phyloP scores from a whole-genome alignment of 805 yeast genomes.

The Metschnikowia vanudenii region DNA sequence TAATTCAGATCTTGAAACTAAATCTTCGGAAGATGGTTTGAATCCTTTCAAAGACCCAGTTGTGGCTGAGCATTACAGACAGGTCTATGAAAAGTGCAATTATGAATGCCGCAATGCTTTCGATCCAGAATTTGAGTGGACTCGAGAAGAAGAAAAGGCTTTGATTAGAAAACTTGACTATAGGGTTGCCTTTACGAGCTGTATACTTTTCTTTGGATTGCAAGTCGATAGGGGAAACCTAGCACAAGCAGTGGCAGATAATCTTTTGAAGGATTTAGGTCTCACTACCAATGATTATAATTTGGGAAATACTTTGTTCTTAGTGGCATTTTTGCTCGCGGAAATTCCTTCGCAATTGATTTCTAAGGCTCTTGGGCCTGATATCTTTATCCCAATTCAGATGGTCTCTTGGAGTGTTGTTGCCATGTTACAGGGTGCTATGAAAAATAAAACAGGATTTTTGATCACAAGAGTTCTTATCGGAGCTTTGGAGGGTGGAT shows the following conservation, averaged over 20 bases:
- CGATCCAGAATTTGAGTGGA: constrained; percentile 61
- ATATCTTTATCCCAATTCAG: constrained; percentile 59
- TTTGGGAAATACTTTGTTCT: constrained; percentile 54
- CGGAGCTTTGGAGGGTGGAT: constrained; percentile 64
- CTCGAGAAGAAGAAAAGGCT: constrained; percentile 47
- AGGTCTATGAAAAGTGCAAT: constrained; percentile 44
- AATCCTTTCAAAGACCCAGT: constrained; percentile 42
- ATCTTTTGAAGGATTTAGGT: constrained; percentile 49
- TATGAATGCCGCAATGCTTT: constrained; percentile 57
- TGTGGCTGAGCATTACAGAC: constrained; percentile 45
- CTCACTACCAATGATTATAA: constrained; percentile 58
- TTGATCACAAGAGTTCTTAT: constrained; percentile 49
- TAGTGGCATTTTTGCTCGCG: constrained; percentile 51
- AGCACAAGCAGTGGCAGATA: constrained; percentile 57
- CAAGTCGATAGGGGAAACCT: constrained; percentile 60
- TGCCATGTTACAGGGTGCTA: constrained; percentile 50
- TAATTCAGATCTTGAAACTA: constrained; percentile 17
- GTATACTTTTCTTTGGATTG: constrained; percentile 56
- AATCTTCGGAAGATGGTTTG: not conserved
- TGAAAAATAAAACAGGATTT: constrained; percentile 43
- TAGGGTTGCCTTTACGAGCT: constrained; percentile 56
- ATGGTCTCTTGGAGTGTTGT: constrained; percentile 56
- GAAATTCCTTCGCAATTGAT: constrained; percentile 67
- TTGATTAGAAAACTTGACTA: constrained; percentile 53
- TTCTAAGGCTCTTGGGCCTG: constrained; percentile 62